phyloP scores from a whole-genome alignment of 2,329 filamentous ascomycete species.

The Elsinoe ampelina region DNA sequence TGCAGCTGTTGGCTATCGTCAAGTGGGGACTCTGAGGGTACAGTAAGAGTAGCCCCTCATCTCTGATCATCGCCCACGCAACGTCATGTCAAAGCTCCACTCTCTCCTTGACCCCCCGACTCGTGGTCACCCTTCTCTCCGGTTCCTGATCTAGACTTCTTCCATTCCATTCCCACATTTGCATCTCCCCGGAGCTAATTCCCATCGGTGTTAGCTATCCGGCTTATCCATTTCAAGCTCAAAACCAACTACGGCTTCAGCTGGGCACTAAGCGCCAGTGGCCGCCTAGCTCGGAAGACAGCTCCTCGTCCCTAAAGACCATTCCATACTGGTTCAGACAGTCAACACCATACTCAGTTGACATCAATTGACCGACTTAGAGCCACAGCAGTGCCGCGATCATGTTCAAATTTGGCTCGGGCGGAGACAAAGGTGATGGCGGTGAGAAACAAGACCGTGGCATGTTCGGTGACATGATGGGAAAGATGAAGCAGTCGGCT shows the following conservation, averaged over 20 bases:
- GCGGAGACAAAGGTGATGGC: background rate
- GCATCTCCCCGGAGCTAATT: constrained; percentile 5
- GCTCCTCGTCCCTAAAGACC: background rate
- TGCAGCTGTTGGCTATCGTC: background rate
- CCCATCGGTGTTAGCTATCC: background rate
- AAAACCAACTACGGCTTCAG: background rate
- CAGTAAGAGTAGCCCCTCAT: background rate
- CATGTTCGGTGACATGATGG: constrained; percentile 11
- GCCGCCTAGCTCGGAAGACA: background rate
- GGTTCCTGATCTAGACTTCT: constrained; percentile 9
- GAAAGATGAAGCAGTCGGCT: constrained; percentile 6
- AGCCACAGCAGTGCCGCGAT: background rate
- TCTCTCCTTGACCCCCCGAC: background rate
- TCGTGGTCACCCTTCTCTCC: background rate
- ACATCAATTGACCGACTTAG: too few relatives aligned
- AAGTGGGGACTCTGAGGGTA: constrained; percentile 4
- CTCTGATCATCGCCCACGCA: background rate
- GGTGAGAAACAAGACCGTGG: constrained; percentile 5
- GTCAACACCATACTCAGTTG: background rate
- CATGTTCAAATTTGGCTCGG: constrained; percentile 6
- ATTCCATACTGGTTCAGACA: background rate
- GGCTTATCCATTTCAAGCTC: constrained; percentile 3
- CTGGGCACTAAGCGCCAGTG: background rate
- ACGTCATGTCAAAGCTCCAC: constrained; percentile 3
- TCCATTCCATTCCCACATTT: constrained; percentile 2